phyloP scores from a whole-genome alignment of 1,284 basidiomycete species.

The Cryptococcus jaspeensis region DNA sequence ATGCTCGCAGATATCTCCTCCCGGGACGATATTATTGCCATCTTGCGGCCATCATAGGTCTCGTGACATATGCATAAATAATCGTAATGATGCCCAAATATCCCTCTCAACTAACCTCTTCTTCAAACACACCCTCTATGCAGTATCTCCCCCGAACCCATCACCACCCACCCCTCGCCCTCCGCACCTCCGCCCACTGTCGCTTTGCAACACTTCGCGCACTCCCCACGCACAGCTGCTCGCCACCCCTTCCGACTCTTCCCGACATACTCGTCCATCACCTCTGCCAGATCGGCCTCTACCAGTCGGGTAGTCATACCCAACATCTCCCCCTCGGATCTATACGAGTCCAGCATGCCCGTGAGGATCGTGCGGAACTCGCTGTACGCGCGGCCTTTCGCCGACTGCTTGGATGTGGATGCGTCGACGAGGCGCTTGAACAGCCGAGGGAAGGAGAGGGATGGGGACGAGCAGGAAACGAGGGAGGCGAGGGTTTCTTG shows the following conservation, averaged over 20 bases:
- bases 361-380: slow-evolving; percentile 88
- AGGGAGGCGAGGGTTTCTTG: slow-evolving; percentile 82
- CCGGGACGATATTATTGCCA: slow-evolving; percentile 27
- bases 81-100: not conserved
- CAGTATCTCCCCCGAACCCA: slow-evolving; percentile 4
- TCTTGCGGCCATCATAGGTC: slow-evolving; percentile 19
- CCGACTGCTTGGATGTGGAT: slow-evolving; percentile 32
- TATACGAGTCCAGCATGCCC: slow-evolving; percentile 92
- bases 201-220: not conserved
- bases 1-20: slow-evolving; percentile 32
- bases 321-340: slow-evolving; percentile 87
- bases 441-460: slow-evolving; percentile 83
- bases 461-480: slow-evolving; percentile 76
- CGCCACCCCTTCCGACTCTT: slow-evolving; percentile 50
- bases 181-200: not conserved
- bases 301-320: slow-evolving; percentile 79
- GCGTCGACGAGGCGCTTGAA: slow-evolving; percentile 83
- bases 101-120: not conserved
- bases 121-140: slow-evolving; percentile 6
- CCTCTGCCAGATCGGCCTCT: slow-evolving; percentile 76
- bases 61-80: slow-evolving; percentile 1
- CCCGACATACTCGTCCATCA: slow-evolving; percentile 57
- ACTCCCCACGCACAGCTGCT: slow-evolving; percentile 3
- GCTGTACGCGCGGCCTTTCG: slow-evolving; percentile 63
- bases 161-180: slow-evolving; percentile 3